phyloP scores from a whole-genome alignment of 1,284 basidiomycete species.

The Vanrija humicola region DNA sequence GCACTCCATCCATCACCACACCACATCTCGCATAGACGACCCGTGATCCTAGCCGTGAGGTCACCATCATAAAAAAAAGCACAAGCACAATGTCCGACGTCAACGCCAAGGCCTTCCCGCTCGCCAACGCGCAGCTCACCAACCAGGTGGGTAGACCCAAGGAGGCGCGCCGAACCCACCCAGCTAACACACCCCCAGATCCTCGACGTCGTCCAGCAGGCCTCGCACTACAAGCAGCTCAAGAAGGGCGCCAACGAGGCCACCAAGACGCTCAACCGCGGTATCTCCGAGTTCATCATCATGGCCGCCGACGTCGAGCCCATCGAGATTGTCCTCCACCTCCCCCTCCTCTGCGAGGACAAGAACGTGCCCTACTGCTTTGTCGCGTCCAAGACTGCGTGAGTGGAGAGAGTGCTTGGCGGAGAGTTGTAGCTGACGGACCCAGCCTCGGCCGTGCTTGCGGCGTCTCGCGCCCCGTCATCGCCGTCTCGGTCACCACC shows the following conservation, averaged over 20 bases:
- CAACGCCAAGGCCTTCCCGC: conserved; percentile 84
- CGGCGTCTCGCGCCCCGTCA: conserved; percentile 92
- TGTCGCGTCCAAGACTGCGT: conserved; percentile 56
- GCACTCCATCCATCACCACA: conserved; percentile 20
- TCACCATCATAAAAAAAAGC: conserved; percentile 15
- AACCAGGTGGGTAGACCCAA: conserved; percentile 69
- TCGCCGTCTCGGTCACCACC: conserved; percentile 90
- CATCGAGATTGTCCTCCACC: conserved; percentile 94
- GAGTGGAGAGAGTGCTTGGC: too few relatives aligned
- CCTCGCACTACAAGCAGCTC: conserved; percentile 80
- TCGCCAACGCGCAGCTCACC: conserved; percentile 82
- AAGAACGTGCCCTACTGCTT: conserved; percentile 99
- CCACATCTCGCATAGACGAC: conserved; percentile 19
- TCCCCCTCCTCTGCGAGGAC: conserved; percentile 97
- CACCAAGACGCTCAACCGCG: conserved; percentile 93
- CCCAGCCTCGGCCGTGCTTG: conserved; percentile 85
- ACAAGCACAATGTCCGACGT: conserved; percentile 29
- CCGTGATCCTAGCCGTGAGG: conserved; percentile 37
- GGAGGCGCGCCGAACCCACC: background rate
- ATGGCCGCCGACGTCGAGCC: conserved; percentile 97
- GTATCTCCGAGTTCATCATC: conserved; percentile 97
- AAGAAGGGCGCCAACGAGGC: conserved; percentile 70
- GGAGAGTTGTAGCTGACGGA: background rate
- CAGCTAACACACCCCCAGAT: conserved; percentile 56
- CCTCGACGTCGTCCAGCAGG: conserved; percentile 83